Evolutionary conservation across 305 asterid species (phyloP).

Genomic region (Rubia tinctorum): DNA sequence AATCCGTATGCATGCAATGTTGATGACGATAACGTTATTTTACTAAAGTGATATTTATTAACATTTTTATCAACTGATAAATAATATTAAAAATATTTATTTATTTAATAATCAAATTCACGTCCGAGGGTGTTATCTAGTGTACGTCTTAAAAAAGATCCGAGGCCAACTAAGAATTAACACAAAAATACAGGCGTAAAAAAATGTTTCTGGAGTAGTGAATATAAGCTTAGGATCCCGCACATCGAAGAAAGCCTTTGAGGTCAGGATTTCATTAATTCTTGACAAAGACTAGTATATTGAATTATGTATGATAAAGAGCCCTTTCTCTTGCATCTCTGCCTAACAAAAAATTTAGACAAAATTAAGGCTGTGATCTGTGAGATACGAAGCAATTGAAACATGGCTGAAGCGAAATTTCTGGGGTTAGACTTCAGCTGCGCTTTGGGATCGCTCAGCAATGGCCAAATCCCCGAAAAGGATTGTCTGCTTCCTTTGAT

Average conservation of each 20-base stretch:
- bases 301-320: not conserved
- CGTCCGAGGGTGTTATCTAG: too few relatives aligned
- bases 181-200: not conserved
- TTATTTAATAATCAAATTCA: too few relatives aligned
- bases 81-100: too few relatives aligned
- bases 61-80: too few relatives aligned
- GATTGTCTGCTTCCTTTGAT: conserved; percentile 90
- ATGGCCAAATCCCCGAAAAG: conserved; percentile 78
- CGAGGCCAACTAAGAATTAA: not conserved
- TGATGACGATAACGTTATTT: too few relatives aligned
- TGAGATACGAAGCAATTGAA: conserved; percentile 2
- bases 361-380: not conserved
- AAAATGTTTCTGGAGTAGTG: too few relatives aligned
- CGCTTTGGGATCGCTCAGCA: conserved; percentile 66
- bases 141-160: too few relatives aligned
- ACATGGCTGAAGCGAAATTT: conserved; percentile 65
- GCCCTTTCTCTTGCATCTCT: conserved; percentile 2
- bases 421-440: conserved; percentile 92
- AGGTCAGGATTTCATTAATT: not conserved
- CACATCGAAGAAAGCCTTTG: conserved; percentile 5
- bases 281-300: not conserved
- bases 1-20: too few relatives aligned
- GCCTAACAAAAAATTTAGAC: not conserved
- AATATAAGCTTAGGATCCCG: not conserved
- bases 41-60: too few relatives aligned